Base-by-base conservation (phyloP, 176 grass and related monocot species). In the Carex scoparia region DNA sequence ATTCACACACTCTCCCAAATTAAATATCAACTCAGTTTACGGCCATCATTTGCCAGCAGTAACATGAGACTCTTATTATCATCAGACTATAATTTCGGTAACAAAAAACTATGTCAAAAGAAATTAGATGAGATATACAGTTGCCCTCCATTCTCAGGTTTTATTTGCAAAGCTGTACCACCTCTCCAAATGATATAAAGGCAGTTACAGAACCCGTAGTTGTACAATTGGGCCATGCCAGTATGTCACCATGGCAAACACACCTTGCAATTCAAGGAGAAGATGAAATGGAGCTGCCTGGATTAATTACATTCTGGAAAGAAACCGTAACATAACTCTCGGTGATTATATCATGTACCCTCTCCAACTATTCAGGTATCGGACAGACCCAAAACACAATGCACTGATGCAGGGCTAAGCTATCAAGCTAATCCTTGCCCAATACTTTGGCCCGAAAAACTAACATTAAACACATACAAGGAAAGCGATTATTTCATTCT, bases 401-500 rank as follows among this genome's bases (percentile, higher is more conserved):
- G 12, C 0, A 2, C 8, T 79, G 51, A 28, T 1, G 9, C 10
- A 64, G 4, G 37, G 4, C 11, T 38, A 38, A 68, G 32, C 32
- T 40, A 7, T 42, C n/a, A 38, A 38, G 42, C 54, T 63, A 83
- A 84, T 1, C 57, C 33, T 35, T 35, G 33, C 33, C 19, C 56
- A 84, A 70, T 23, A 86, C 7, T 79, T 48, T 46, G 65, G 42
- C 68, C 60, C 10, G 19, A 82, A 7, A 11, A 82, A 14, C 23
- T 2, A 56, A 31, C 49, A 54, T 35, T 56, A 87, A 31, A 27
- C 64, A 18, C 11, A 53, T 19, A 69, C 8, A 55, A 32, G 27
- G 51, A 37, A 51, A 70, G 76, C 60, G 31, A 46, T 84, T 72
- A 88, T 92, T 74, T 44, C 38, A 91, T n/a, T 40, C 19, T 3